Percentiles rank a stretch among this genome's conserved stretches.
Evolutionary conservation across 2,329 filamentous ascomycete species (phyloP).

Genomic region (Ophiocordyceps robertsii): DNA sequence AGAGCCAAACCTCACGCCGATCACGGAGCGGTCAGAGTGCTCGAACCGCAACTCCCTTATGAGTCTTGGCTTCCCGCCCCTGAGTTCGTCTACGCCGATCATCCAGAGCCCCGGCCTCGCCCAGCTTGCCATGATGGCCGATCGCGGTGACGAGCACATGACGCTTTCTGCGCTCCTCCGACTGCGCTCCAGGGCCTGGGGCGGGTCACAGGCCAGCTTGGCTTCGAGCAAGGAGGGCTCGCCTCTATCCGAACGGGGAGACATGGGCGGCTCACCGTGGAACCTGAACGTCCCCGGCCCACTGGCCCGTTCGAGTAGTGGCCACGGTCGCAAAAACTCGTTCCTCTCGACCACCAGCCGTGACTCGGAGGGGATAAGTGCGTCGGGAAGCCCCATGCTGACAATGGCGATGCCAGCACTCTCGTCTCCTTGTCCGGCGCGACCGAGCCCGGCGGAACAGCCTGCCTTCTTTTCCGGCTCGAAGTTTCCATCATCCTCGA

Average conservation of each 20-base stretch:
- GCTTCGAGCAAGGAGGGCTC: conserved; percentile 39
- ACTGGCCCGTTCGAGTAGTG: not conserved
- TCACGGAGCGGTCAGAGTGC: conserved; percentile 92
- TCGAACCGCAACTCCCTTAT: conserved; percentile 88
- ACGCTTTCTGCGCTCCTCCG: conserved; percentile 59
- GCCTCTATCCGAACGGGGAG: conserved; percentile 34
- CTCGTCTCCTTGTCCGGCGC: conserved; percentile 11
- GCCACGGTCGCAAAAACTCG: conserved; percentile 34
- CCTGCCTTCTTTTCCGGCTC: not conserved
- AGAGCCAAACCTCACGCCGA: conserved; percentile 88
- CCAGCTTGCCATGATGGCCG: conserved; percentile 56
- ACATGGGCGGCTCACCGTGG: conserved; percentile 31
- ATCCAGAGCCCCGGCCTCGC: conserved; percentile 62
- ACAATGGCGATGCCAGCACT: conserved; percentile 24
- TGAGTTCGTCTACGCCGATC: conserved; percentile 26
- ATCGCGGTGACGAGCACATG: conserved; percentile 52
- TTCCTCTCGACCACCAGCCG: conserved; percentile 33
- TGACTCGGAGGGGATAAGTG: conserved; percentile 32
- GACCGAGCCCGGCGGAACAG: not conserved
- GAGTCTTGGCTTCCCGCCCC: conserved; percentile 39
- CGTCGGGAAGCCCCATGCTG: conserved; percentile 36
- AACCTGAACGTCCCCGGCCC: conserved; percentile 3
- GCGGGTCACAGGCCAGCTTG: conserved; percentile 64
- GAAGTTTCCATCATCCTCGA: not conserved
- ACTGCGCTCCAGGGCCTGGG: conserved; percentile 64